Conservation (phyloP, 768 basidiomycete genomes). For the Boletus patriciae region DNA sequence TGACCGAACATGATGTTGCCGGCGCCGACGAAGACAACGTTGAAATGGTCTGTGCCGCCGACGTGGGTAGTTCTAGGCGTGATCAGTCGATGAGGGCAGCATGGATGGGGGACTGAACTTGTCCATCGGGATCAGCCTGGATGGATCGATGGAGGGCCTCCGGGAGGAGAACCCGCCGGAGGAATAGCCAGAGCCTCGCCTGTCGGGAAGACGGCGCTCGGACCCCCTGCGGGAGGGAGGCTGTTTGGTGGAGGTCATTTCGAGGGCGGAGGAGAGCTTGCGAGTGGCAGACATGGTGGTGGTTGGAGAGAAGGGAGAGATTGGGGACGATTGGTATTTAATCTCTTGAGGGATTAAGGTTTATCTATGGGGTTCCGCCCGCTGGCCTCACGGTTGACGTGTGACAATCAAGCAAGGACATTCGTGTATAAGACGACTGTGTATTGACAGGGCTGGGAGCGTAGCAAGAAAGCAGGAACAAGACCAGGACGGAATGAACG, state of each 20-base stretch:
- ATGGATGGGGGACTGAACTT: conserved; percentile 46
- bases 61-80: conserved; percentile 47
- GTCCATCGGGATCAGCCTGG: conserved; percentile 75
- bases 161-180: conserved; percentile 54
- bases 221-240: conserved; percentile 46
- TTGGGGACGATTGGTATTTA: conserved; percentile 2
- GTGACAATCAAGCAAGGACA: conserved; percentile 7
- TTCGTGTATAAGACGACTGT: neutral
- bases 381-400: neutral
- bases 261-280: conserved; percentile 30
- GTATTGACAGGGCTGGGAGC: conserved; percentile 2
- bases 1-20: conserved; percentile 98
- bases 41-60: conserved; percentile 74
- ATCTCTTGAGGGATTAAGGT: conserved; percentile 14
- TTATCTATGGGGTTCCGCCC: conserved; percentile 8
- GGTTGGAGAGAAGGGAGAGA: conserved; percentile 4
- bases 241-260: conserved; percentile 33
- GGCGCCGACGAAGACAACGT: conserved; percentile 92
- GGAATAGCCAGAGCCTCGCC: conserved; percentile 48
- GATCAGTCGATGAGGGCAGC: conserved; percentile 4
- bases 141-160: conserved; percentile 75
- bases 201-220: conserved; percentile 45
- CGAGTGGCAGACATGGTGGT: conserved; percentile 24
- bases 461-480: conserved; percentile 16
- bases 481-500: conserved; percentile 17